A percentile compares a stretch with the other conserved stretches of the same genome.
These are phyloP conservation scores for Sporothrix curviconia DNA, from an alignment of 2,329 filamentous ascomycete genomes.

Conservation along the genomic window DNA sequence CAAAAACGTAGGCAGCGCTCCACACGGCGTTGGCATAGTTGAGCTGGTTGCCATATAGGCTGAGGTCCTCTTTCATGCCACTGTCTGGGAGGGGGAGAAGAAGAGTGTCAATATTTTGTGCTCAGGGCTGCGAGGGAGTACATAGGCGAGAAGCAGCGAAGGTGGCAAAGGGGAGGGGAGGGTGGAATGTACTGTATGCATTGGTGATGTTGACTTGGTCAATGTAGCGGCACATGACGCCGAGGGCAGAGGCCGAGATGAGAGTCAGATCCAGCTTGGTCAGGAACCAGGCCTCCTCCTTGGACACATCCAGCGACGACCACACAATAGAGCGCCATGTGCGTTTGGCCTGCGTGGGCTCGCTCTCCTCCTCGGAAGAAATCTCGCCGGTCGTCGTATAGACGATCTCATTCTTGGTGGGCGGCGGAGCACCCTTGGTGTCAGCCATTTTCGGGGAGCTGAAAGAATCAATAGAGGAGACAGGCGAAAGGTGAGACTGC, in stretches of 20 bases:
- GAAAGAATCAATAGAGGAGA: neutral
- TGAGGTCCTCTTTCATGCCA: conserved; percentile 28
- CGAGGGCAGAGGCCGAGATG: conserved; percentile 23
- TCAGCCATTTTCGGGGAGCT: neutral
- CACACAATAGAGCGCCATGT: conserved; percentile 24
- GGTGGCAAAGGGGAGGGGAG: too few species aligned
- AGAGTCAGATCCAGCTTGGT: conserved; percentile 26
- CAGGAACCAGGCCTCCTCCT: conserved; percentile 23
- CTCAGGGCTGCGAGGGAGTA: too few species aligned
- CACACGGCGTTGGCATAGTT: conserved; percentile 39
- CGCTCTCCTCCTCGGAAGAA: neutral
- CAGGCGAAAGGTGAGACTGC: neutral
- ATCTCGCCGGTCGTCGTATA: neutral
- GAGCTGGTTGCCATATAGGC: conserved; percentile 27
- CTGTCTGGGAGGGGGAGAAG: conserved; percentile 23
- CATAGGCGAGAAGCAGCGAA: too few species aligned
- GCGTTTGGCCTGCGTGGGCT: conserved; percentile 38
- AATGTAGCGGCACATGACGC: conserved; percentile 25
- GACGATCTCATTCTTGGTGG: neutral
- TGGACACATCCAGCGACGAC: conserved; percentile 24
- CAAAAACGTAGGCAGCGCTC: conserved; percentile 27
- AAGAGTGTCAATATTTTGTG: too few species aligned
- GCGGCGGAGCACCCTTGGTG: neutral
- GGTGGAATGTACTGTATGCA: conserved; percentile 22
- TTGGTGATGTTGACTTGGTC: conserved; percentile 27